A percentile compares a stretch with the other conserved stretches of the same genome.
phyloP scores from a whole-genome alignment of 2,329 filamentous ascomycete species.

The Fusarium sp. region DNA sequence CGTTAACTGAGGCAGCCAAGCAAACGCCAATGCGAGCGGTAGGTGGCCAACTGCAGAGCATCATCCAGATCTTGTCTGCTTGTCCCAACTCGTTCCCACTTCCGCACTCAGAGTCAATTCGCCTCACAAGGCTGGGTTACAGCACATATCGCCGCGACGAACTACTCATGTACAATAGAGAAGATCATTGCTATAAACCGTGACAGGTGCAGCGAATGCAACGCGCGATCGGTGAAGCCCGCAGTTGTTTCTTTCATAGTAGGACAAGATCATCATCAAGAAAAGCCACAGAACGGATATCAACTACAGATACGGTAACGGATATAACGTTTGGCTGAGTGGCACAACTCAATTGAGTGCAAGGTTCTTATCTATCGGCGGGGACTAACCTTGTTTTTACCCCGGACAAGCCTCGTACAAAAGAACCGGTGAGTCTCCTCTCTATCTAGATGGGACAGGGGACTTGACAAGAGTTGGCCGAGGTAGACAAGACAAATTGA shows the following conservation, averaged over 20 bases:
- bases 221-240: conserved; percentile 14
- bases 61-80: neutral
- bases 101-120: conserved; percentile 2
- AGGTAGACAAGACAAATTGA: neutral
- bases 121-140: conserved; percentile 26
- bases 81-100: neutral
- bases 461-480: neutral
- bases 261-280: conserved; percentile 8
- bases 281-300: conserved; percentile 10
- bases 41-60: neutral
- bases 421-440: conserved; percentile 19
- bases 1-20: neutral
- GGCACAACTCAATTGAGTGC: conserved; percentile 21
- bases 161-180: conserved; percentile 2
- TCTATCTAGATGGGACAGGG: conserved; percentile 2
- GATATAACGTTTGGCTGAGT: neutral
- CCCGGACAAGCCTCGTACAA: conserved; percentile 10
- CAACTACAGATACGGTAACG: neutral
- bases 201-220: conserved; percentile 16
- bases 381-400: conserved; percentile 6
- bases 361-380: conserved; percentile 27
- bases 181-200: conserved; percentile 19
- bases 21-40: neutral
- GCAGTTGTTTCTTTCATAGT: neutral
- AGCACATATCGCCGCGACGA: neutral